These are phyloP conservation scores for Colletotrichum chlorophyti DNA, from an alignment of 2,329 filamentous ascomycete species.

Conservation along the genomic window DNA sequence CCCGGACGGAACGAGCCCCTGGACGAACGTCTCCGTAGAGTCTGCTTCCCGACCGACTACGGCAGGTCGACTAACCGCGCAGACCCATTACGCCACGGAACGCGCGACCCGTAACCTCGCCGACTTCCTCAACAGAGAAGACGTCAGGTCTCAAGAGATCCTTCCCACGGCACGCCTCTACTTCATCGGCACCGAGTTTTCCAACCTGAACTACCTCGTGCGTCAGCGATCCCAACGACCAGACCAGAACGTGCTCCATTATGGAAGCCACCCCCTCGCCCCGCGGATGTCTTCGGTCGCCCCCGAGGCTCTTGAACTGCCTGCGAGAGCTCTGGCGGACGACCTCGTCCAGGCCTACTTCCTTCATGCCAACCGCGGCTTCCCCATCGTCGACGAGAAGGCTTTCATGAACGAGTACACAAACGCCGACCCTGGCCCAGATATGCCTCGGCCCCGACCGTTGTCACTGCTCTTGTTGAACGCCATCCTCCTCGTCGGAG, in stretches of 20 bases:
- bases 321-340: slow-evolving; percentile 54
- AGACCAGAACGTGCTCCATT: slow-evolving; percentile 40
- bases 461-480: slow-evolving; percentile 57
- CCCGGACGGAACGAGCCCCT: slow-evolving; percentile 24
- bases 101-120: slow-evolving; percentile 54
- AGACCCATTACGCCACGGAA: slow-evolving; percentile 36
- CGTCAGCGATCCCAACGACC: slow-evolving; percentile 46
- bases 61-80: not conserved
- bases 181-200: slow-evolving; percentile 62
- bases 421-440: slow-evolving; percentile 44
- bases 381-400: slow-evolving; percentile 58
- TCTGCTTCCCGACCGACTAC: slow-evolving; percentile 4
- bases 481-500: slow-evolving; percentile 56
- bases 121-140: slow-evolving; percentile 57
- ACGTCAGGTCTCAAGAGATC: slow-evolving; percentile 52
- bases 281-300: slow-evolving; percentile 49
- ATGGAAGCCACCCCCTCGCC: slow-evolving; percentile 40
- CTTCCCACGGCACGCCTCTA: slow-evolving; percentile 54
- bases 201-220: slow-evolving; percentile 61
- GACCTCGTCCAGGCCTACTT: slow-evolving; percentile 59
- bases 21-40: not conserved
- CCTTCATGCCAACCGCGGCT: slow-evolving; percentile 55
- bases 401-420: slow-evolving; percentile 57
- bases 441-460: slow-evolving; percentile 38
- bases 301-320: slow-evolving; percentile 55